Percentiles rank a stretch among this genome's conserved stretches.
Conservation (phyloP, 2,329 filamentous ascomycete genomes). For the Paecilomyces formosus region DNA sequence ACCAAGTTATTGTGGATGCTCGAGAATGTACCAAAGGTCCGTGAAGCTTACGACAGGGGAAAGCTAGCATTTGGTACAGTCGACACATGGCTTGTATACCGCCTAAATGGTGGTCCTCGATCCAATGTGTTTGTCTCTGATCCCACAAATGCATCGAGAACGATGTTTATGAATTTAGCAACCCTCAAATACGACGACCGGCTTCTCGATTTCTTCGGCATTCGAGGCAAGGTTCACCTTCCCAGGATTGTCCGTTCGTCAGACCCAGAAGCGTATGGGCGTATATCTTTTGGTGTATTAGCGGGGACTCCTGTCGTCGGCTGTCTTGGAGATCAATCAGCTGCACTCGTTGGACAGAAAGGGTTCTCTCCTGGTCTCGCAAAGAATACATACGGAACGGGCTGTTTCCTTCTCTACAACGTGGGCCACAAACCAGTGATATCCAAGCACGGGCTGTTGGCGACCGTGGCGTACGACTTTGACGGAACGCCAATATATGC, state of each 20-base stretch:
- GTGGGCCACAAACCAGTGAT: slow-evolving; percentile 78
- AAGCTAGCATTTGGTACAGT: slow-evolving; percentile 77
- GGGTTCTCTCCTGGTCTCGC: slow-evolving; percentile 75
- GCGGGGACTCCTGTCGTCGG: slow-evolving; percentile 66
- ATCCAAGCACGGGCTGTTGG: slow-evolving; percentile 71
- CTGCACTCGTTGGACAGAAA: slow-evolving; percentile 76
- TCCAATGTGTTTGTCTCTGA: slow-evolving; percentile 74
- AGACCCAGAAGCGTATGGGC: slow-evolving; percentile 62
- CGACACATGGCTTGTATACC: slow-evolving; percentile 80
- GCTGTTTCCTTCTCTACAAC: slow-evolving; percentile 84
- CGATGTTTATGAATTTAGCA: slow-evolving; percentile 86
- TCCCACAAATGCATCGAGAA: slow-evolving; percentile 77
- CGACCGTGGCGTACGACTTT: slow-evolving; percentile 81
- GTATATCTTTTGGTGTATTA: slow-evolving; percentile 55
- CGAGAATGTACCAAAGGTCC: slow-evolving; percentile 61
- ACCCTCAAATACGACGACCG: slow-evolving; percentile 71
- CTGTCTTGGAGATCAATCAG: slow-evolving; percentile 78
- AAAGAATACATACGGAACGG: slow-evolving; percentile 87
- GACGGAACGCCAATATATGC: slow-evolving; percentile 65
- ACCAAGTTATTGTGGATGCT: slow-evolving; percentile 81
- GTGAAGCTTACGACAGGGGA: slow-evolving; percentile 65
- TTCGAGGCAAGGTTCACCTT: slow-evolving; percentile 65
- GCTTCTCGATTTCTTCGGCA: slow-evolving; percentile 70
- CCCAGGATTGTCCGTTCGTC: slow-evolving; percentile 78
- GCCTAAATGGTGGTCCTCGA: slow-evolving; percentile 61